Evolutionary conservation across 768 basidiomycete species (phyloP), one percentile per base, ranked within the genome.

Genomic region (Hortiboletus flavorubellus): DNA sequence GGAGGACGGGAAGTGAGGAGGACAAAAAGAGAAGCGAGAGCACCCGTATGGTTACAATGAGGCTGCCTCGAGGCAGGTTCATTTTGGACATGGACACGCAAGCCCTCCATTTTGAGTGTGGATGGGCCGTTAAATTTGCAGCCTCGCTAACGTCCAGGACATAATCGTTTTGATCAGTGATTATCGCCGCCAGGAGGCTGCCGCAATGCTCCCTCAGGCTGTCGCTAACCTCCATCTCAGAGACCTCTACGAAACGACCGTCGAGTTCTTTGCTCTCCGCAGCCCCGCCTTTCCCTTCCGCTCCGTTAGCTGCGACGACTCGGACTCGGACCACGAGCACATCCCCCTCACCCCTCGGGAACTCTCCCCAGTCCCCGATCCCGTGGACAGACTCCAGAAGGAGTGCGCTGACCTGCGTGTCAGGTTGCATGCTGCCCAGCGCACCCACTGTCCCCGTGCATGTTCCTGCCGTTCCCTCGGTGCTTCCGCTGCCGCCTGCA

Each of bases 211-310:
- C 59, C 73, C 78, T 26, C 26, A 26, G 26, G 26, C 26, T 64
- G 68, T 73, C 66, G 73, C 76, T 60, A 76, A 77, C 73, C 51
- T 77, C 56, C 74, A 78, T 70, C 75, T 80, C 71, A 71, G 68
- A 67, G 66, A 67, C 60, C 69, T 82, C 63, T 79, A 81, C 73
- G 74, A 78, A 67, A 76, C 77, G 41, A 81, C 84, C 46, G 76
- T 82, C 75, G 82, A 82, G 66, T 84, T 81, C 75, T 78, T 85
- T 61, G 71, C 78, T 57, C 75, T 78, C 52, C 78, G 73, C 51
- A 74, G 67, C 57, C 74, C 77, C 33, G 59, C 72, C 38, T 15
- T 34, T 2, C n/a, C 73, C 33, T 49, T 58, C 48, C 62, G 69
- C 18, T 45, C 64, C 48, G 56, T 50, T 46, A 58, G 62, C 59